Base-by-base conservation (phyloP, 1,284 basidiomycete genomes). In the Ceratobasidium theobromae region DNA sequence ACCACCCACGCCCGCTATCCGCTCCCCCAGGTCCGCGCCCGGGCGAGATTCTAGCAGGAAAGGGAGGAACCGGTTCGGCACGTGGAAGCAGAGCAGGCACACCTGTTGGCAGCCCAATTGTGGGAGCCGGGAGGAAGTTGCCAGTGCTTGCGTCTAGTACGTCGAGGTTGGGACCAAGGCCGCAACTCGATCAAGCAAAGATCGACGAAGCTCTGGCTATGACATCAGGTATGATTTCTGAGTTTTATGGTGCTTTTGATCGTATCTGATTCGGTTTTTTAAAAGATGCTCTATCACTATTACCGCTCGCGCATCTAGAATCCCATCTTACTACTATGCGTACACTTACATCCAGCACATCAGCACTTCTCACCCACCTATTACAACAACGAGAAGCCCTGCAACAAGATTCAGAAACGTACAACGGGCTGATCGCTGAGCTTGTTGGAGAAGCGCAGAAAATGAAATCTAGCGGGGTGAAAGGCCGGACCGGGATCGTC, bases 371-470 rank as follows among this genome's bases (percentile, higher is more conserved):
- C 58, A 91, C 91, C 9, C 84, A 93, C 77, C 78, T 93, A 23
- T 78, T 95, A 65, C 93, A 96, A 76, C 83, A 84, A 57, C 85
- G 88, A 70, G 93, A 95, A 71, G 86, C 89, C 23, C 78, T 94
- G 70, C 86, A 89, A 71, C 91, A 95, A 75, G 93, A 95, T 73
- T 89, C 88, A 41, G 91, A 92, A 74, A 91, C 86, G 41, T 92
- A 92, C 73, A 91, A 92, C 74, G 85, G 84, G 30, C 77, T 91
- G 40, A 92, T 92, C 68, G 90, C 85, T 52, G 90, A 89, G 73
- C 77, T 92, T 55, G 88, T 92, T n/a, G 84, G 83, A 53, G 90
- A 90, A 40, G 67, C 71, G 18, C 69, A 70, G 45, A 72, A 70
- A 64, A 70, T 70, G 66, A 67, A 69, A 53, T 53, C 60, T 12